Evolutionary conservation across 1,284 basidiomycete species (phyloP), one percentile per base, ranked within the genome.

Genomic region (Leccinum subrobustum): DNA sequence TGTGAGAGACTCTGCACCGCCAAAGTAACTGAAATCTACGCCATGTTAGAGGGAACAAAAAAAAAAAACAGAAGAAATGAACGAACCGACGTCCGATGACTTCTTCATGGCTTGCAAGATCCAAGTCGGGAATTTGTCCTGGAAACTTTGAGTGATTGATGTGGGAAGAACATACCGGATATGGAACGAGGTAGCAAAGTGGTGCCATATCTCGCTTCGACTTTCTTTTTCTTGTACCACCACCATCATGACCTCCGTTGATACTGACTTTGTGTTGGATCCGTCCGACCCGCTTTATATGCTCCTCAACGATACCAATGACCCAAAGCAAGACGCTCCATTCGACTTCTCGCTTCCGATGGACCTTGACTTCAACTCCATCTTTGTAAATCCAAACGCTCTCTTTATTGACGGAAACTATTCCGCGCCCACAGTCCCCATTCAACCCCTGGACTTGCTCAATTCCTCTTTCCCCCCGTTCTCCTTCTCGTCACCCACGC

Each of bases 1-100:
- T 9, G 76, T 66, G 35, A 90, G 75, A 2, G 88, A 86, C 66
- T 93, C 91, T n/a, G 90, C 90, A 8, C 90, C 91, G 52, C 90
- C 91, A 66, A 83, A 89, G 63, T 88, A 81, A 70, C 90, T 92
- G 72, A 83, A 91, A 70, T 91, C 87, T 89, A 44, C 1, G 25
- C 18, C 27, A 25, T 1, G 42, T 70, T 6, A 29, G 7, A 20
- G 14, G 0, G 7, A 23, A 25, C 2, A 44, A 35, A 0, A 29
- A 29, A 2, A 9, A 14, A 35, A 2, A 4, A 31, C 4, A 31
- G 18, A 16, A 14, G 11, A 2, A 3, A 23, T 6, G 27, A 4
- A 56, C 67, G 20, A 23, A 70, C 70, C 70, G 31, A 66, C 63
- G 47, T 62, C 50, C 25, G 63, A 33, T 12, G 31, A 33, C 31